Conservation (phyloP, 2,329 filamentous ascomycete genomes). For the Fusarium pseudocircinatum region DNA sequence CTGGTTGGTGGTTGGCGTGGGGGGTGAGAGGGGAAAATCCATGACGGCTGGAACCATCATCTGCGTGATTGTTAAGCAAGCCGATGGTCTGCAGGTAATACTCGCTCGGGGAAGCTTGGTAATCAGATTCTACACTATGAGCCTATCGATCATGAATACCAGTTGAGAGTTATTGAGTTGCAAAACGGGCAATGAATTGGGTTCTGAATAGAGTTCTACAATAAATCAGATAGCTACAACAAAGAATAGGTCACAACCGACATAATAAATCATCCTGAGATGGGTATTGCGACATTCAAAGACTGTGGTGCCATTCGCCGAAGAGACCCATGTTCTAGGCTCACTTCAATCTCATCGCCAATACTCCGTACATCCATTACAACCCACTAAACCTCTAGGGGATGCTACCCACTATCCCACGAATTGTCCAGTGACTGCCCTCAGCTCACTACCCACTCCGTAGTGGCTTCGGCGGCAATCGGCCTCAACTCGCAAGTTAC, state of each 20-base stretch:
- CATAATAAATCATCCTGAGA: not conserved
- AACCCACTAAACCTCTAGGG: conserved; percentile 18
- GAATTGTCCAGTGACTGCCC: conserved; percentile 20
- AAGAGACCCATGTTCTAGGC: conserved; percentile 17
- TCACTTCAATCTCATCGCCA: conserved; percentile 5
- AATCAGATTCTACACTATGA: conserved; percentile 10
- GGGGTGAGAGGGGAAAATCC: conserved; percentile 34
- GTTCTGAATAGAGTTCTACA: not conserved
- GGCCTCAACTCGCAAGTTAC: conserved; percentile 33
- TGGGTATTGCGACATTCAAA: conserved; percentile 18
- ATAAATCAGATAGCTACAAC: not conserved
- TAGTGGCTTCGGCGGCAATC: conserved; percentile 44
- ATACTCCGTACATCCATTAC: not conserved
- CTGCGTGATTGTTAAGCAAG: conserved; percentile 42
- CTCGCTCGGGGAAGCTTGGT: conserved; percentile 15
- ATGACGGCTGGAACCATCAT: conserved; percentile 30
- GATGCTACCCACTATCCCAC: conserved; percentile 8
- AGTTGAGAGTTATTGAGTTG: not conserved
- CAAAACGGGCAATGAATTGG: not conserved
- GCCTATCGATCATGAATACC: not conserved
- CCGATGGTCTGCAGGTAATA: conserved; percentile 4
- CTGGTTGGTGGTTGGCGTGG: conserved; percentile 23
- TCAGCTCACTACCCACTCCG: conserved; percentile 37
- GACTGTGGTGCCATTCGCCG: conserved; percentile 5
- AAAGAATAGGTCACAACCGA: not conserved